Evolutionary conservation across 768 basidiomycete genomes (phyloP).

Genomic region (Podaxis sp.): DNA sequence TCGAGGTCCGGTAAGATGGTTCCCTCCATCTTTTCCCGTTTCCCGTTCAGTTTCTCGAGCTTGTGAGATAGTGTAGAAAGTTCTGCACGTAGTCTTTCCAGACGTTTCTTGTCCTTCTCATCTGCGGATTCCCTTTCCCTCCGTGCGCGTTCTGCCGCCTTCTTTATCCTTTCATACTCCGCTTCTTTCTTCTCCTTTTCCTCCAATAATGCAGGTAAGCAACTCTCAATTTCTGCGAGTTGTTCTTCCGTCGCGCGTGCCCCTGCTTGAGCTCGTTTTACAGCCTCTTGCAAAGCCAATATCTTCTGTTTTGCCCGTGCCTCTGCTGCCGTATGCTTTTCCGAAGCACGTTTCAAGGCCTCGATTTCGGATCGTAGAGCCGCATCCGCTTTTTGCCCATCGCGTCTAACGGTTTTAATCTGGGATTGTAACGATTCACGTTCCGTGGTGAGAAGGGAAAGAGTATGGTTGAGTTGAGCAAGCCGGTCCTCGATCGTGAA

Average conservation of each 20-base stretch:
- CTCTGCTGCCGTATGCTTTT: constrained; percentile 75
- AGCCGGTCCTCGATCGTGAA: constrained; percentile 68
- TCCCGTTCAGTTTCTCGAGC: constrained; percentile 64
- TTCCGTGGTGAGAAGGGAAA: constrained; percentile 63
- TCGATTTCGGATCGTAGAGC: constrained; percentile 84
- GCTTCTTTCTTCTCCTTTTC: constrained; percentile 39
- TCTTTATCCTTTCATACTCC: constrained; percentile 41
- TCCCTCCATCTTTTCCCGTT: constrained; percentile 65
- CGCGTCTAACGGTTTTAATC: constrained; percentile 76
- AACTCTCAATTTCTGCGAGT: constrained; percentile 44
- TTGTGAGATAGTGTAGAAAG: constrained; percentile 52
- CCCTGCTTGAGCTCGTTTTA: constrained; percentile 69
- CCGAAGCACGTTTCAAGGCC: constrained; percentile 75
- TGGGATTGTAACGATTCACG: constrained; percentile 64
- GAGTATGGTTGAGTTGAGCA: constrained; percentile 60
- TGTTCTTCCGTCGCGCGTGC: constrained; percentile 44
- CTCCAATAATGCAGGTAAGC: constrained; percentile 39
- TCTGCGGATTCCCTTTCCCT: constrained; percentile 35
- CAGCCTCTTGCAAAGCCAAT: constrained; percentile 84
- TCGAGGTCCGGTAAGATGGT: constrained; percentile 64
- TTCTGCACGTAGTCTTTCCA: constrained; percentile 59
- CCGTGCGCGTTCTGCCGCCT: constrained; percentile 45
- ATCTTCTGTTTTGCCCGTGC: constrained; percentile 83
- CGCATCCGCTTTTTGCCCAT: constrained; percentile 82
- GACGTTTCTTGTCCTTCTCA: constrained; percentile 48